phyloP scores from a whole-genome alignment of 106 monocot species.

The Xerophyta viscosa region DNA sequence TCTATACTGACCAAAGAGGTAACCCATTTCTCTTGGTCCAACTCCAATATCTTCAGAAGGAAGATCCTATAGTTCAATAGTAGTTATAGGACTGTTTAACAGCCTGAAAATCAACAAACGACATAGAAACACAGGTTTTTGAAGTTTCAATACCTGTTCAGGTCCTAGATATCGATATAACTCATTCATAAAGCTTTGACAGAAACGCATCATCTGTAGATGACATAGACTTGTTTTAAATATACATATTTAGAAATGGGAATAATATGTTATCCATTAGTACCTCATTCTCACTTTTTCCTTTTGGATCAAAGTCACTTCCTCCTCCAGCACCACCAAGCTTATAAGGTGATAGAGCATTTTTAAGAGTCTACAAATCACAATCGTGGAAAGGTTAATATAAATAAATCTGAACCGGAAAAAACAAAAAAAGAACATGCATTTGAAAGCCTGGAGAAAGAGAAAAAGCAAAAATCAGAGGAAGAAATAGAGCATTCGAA shows the following conservation, averaged over 20 bases:
- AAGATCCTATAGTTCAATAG: constrained; percentile 58
- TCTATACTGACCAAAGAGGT: constrained; percentile 91
- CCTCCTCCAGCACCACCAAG: constrained; percentile 99
- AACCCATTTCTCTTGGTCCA: constrained; percentile 99
- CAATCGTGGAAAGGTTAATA: background rate
- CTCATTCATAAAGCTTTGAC: constrained; percentile 99
- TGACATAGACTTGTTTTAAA: background rate
- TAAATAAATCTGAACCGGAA: background rate
- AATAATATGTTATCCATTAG: background rate
- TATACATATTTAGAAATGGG: background rate
- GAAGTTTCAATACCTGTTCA: constrained; percentile 66
- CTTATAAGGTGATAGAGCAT: constrained; percentile 94
- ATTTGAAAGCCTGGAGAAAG: too few relatives aligned
- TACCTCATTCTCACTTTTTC: constrained; percentile 99
- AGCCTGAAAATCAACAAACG: background rate
- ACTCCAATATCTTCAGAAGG: constrained; percentile 98
- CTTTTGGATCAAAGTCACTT: constrained; percentile 99
- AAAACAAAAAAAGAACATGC: too few relatives aligned
- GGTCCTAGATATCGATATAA: constrained; percentile 83
- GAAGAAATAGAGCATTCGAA: too few relatives aligned
- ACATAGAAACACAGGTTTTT: too few relatives aligned
- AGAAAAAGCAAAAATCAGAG: too few relatives aligned
- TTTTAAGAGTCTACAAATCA: constrained; percentile 69
- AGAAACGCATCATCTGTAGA: constrained; percentile 93
- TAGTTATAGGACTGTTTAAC: background rate